phyloP scores from a whole-genome alignment of 345 rosid species.

The Lumnitzera littorea region DNA sequence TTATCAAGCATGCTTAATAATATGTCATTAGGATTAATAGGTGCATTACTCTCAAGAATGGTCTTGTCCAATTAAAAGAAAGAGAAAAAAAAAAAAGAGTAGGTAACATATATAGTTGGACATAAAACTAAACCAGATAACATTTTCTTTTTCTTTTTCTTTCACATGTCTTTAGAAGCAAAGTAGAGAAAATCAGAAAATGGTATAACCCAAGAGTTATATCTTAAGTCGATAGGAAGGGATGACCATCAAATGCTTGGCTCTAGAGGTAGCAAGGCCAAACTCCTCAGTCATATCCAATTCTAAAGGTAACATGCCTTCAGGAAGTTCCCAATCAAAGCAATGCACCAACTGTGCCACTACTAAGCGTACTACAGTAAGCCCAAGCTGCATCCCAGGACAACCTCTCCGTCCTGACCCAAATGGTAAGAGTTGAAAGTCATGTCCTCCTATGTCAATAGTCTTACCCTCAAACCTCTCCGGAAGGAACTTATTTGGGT shows the following conservation, averaged over 20 bases:
- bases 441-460: conserved; percentile 24
- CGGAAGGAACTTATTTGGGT: conserved; percentile 28
- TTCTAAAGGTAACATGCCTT: conserved; percentile 12
- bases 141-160: too few species aligned
- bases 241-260: conserved; percentile 25
- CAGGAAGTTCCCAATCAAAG: conserved; percentile 43
- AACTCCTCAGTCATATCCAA: conserved; percentile 42
- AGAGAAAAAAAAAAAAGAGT: too few species aligned
- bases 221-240: conserved; percentile 20
- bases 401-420: conserved; percentile 40
- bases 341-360: conserved; percentile 42
- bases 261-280: conserved; percentile 20
- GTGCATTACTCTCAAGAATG: too few species aligned
- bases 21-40: too few species aligned
- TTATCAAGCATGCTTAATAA: too few species aligned
- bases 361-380: conserved; percentile 19
- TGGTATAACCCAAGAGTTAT: not conserved
- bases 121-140: too few species aligned
- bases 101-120: too few species aligned
- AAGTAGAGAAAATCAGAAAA: too few species aligned
- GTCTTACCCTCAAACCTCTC: conserved; percentile 27
- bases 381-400: conserved; percentile 35
- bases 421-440: conserved; percentile 42
- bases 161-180: too few species aligned
- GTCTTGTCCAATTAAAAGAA: too few species aligned